These are phyloP conservation scores for Penicillium desertorum DNA, from an alignment of 495 filamentous ascomycete species.

Conservation along the genomic window DNA sequence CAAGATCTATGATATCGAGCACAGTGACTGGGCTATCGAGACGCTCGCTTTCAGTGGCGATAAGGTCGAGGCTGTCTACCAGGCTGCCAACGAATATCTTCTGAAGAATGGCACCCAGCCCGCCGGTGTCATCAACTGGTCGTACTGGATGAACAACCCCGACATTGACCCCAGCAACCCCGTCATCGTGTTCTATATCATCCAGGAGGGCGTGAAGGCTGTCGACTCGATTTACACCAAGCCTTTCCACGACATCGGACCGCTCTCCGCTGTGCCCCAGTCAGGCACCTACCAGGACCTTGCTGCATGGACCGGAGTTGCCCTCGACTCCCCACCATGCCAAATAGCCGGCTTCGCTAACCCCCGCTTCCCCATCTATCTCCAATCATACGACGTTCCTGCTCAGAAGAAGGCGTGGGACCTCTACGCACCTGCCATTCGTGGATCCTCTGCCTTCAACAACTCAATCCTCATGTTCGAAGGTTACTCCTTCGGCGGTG, in stretches of 20 bases:
- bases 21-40: slow-evolving; percentile 43
- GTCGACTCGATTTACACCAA: slow-evolving; percentile 43
- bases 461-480: slow-evolving; percentile 56
- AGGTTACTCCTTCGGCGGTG: slow-evolving; percentile 50
- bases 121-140: slow-evolving; percentile 49
- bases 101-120: slow-evolving; percentile 41
- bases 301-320: slow-evolving; percentile 42
- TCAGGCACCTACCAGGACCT: slow-evolving; percentile 48
- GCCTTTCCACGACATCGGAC: slow-evolving; percentile 47
- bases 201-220: slow-evolving; percentile 48
- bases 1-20: slow-evolving; percentile 48
- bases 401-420: slow-evolving; percentile 44
- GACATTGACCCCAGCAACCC: slow-evolving; percentile 42
- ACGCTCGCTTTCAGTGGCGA: slow-evolving; percentile 48
- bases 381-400: slow-evolving; percentile 43
- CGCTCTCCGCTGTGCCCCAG: slow-evolving; percentile 33
- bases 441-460: slow-evolving; percentile 32
- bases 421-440: slow-evolving; percentile 33
- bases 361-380: slow-evolving; percentile 52
- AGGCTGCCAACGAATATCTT: slow-evolving; percentile 45
- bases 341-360: slow-evolving; percentile 47
- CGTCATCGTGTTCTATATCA: slow-evolving; percentile 51
- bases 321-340: slow-evolving; percentile 38
- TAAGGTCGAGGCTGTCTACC: slow-evolving; percentile 50
- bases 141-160: slow-evolving; percentile 49